Conservation (phyloP, 1,284 basidiomycete species). For the Cryptococcus jaspeensis region DNA sequence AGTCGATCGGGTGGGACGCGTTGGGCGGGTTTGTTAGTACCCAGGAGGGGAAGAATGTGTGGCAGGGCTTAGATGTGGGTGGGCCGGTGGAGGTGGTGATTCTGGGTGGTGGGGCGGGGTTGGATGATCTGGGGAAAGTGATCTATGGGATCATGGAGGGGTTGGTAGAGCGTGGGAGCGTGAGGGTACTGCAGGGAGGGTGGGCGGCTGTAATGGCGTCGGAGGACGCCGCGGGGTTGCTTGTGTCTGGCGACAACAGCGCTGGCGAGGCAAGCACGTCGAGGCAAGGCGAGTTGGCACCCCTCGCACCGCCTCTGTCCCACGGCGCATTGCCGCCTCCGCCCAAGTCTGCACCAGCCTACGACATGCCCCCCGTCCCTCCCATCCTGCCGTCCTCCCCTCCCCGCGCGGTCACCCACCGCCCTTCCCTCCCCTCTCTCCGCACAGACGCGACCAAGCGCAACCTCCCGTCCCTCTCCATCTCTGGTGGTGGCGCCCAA, state of each 20-base stretch:
- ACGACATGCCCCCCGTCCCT: slow-evolving; percentile 15
- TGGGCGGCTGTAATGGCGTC: slow-evolving; percentile 28
- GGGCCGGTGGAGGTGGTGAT: slow-evolving; percentile 33
- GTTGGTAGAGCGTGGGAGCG: slow-evolving; percentile 21
- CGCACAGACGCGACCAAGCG: slow-evolving; percentile 14
- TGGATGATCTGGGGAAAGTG: slow-evolving; percentile 22
- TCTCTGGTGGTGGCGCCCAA: slow-evolving; percentile 9
- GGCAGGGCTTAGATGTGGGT: slow-evolving; percentile 56
- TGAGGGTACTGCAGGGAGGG: slow-evolving; percentile 33
- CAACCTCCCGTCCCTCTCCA: slow-evolving; percentile 30
- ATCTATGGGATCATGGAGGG: slow-evolving; percentile 24
- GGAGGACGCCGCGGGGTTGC: slow-evolving; percentile 3
- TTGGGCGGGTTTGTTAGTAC: slow-evolving; percentile 75
- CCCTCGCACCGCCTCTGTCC: too few species aligned
- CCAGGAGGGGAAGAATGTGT: slow-evolving; percentile 63
- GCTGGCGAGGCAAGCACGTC: too few species aligned
- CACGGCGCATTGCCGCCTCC: slow-evolving; percentile 12
- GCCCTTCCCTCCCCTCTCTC: slow-evolving; percentile 33
- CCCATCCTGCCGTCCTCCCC: slow-evolving; percentile 14
- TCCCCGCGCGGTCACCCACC: slow-evolving; percentile 18
- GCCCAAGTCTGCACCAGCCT: slow-evolving; percentile 12
- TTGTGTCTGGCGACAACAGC: slow-evolving; percentile 14
- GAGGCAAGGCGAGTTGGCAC: too few species aligned
- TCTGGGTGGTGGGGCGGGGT: slow-evolving; percentile 29
- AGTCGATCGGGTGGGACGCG: slow-evolving; percentile 56